Percentiles rank a stretch among this genome's conserved stretches.
phyloP scores from a whole-genome alignment of 768 basidiomycete genomes.

The Plicaturopsis crispa region DNA sequence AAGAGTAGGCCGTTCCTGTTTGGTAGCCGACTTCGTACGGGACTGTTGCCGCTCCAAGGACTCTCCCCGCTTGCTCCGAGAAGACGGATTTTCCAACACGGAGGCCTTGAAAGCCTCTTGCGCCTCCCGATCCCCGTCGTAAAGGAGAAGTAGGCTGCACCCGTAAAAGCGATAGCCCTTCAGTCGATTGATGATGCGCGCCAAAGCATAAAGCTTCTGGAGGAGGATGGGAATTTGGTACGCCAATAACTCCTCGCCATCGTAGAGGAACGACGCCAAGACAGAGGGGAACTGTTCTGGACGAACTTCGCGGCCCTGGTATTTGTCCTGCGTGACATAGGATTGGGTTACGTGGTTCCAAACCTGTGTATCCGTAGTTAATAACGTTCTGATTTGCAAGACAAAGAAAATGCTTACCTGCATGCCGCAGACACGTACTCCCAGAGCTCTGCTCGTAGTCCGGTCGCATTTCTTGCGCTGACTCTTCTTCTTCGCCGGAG shows the following conservation, averaged over 20 bases:
- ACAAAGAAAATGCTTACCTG: slow-evolving; percentile 56
- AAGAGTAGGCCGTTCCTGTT: slow-evolving; percentile 38
- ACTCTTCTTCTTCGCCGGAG: slow-evolving; percentile 89
- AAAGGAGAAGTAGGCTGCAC: slow-evolving; percentile 92
- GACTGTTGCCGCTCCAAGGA: slow-evolving; percentile 57
- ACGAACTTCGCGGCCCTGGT: slow-evolving; percentile 86
- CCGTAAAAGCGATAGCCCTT: slow-evolving; percentile 99
- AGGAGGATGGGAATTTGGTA: slow-evolving; percentile 91
- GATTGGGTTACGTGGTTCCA: slow-evolving; percentile 84
- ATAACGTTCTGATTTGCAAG: slow-evolving; percentile 3
- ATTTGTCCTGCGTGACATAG: slow-evolving; percentile 94
- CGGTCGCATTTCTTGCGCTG: slow-evolving; percentile 97
- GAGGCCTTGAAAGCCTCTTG: slow-evolving; percentile 69
- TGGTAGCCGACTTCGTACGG: slow-evolving; percentile 29
- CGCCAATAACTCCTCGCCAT: slow-evolving; percentile 76
- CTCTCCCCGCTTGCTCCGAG: slow-evolving; percentile 67
- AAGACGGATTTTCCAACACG: slow-evolving; percentile 56
- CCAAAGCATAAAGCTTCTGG: slow-evolving; percentile 89
- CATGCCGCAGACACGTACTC: slow-evolving; percentile 96
- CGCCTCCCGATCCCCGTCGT: slow-evolving; percentile 88
- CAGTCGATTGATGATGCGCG: slow-evolving; percentile 80
- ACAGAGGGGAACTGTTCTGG: slow-evolving; percentile 79
- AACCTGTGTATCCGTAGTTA: slow-evolving; percentile 46
- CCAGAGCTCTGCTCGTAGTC: slow-evolving; percentile 86
- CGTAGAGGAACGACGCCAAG: slow-evolving; percentile 75